Evolutionary conservation across 139 green algal species (phyloP).

Genomic region (Chlorella ohadii): DNA sequence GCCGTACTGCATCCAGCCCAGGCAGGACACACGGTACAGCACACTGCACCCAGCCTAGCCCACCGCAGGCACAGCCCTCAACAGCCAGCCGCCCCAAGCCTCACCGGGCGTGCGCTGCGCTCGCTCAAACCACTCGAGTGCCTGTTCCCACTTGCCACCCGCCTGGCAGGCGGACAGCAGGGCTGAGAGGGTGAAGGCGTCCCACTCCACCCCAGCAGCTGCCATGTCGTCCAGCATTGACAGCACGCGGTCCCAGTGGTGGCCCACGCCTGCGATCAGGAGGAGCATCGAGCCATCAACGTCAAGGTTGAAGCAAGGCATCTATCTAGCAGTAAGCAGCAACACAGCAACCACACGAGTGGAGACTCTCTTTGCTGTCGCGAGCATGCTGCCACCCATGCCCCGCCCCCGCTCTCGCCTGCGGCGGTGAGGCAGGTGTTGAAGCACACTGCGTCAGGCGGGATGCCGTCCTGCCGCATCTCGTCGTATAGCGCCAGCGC

Average conservation of each 20-base stretch:
- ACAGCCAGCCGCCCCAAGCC: background rate
- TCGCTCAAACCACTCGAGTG: constrained; percentile 57
- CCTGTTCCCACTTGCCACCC: constrained; percentile 70
- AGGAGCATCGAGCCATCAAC: too few relatives aligned
- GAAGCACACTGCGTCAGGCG: constrained; percentile 53
- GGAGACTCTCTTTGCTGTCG: too few relatives aligned
- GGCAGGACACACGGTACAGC: too few relatives aligned
- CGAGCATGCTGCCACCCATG: too few relatives aligned
- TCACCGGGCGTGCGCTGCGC: constrained; percentile 39
- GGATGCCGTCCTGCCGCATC: constrained; percentile 37
- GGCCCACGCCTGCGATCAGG: background rate
- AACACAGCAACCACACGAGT: too few relatives aligned
- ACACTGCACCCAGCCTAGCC: background rate
- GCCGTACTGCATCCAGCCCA: too few relatives aligned
- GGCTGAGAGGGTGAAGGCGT: constrained; percentile 83
- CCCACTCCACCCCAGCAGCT: constrained; percentile 45
- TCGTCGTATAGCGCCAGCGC: constrained; percentile 58
- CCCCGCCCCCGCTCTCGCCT: constrained; percentile 14
- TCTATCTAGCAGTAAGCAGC: too few relatives aligned
- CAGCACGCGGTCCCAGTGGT: constrained; percentile 18
- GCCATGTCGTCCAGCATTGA: constrained; percentile 50
- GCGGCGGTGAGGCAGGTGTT: constrained; percentile 60
- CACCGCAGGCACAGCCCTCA: background rate
- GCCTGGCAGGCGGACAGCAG: constrained; percentile 83
- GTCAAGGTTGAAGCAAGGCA: too few relatives aligned